Conservation (phyloP, 2,329 filamentous ascomycete genomes). For the Monilinia aucupariae region DNA sequence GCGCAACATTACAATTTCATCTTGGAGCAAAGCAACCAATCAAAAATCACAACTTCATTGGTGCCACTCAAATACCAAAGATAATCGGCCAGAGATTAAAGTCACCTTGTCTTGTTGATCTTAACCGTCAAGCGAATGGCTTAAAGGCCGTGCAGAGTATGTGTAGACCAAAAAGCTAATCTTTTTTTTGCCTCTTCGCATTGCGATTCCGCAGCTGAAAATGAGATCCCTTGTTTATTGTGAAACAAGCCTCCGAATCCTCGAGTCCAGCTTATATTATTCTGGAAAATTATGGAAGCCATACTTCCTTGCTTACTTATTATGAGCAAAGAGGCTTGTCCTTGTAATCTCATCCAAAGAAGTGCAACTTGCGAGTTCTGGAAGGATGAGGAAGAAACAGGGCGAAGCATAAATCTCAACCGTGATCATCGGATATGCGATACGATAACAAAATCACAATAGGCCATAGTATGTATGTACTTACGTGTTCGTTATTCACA, state of each 20-base stretch:
- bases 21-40: constrained; percentile 3
- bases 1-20: constrained; percentile 15
- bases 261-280: constrained; percentile 26
- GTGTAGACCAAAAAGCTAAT: background rate
- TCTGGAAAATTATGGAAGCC: constrained; percentile 33
- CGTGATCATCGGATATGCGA: constrained; percentile 2
- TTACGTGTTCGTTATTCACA: constrained; percentile 42
- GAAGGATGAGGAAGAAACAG: constrained; percentile 3
- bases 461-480: constrained; percentile 34
- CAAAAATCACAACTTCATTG: background rate
- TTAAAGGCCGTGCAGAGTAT: constrained; percentile 21
- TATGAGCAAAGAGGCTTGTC: constrained; percentile 14
- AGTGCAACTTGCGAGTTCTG: constrained; percentile 28
- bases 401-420: constrained; percentile 6
- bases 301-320: constrained; percentile 16
- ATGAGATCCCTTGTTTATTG: constrained; percentile 24
- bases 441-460: constrained; percentile 20
- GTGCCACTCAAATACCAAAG: constrained; percentile 9
- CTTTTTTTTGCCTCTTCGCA: constrained; percentile 16
- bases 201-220: constrained; percentile 31
- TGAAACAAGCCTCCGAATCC: constrained; percentile 29
- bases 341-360: constrained; percentile 20
- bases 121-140: constrained; percentile 25
- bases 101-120: constrained; percentile 16
- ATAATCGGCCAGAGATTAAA: constrained; percentile 16